Evolutionary conservation across 176 grass and related monocot species (phyloP).

Genomic region (Oryza glumipatula): DNA sequence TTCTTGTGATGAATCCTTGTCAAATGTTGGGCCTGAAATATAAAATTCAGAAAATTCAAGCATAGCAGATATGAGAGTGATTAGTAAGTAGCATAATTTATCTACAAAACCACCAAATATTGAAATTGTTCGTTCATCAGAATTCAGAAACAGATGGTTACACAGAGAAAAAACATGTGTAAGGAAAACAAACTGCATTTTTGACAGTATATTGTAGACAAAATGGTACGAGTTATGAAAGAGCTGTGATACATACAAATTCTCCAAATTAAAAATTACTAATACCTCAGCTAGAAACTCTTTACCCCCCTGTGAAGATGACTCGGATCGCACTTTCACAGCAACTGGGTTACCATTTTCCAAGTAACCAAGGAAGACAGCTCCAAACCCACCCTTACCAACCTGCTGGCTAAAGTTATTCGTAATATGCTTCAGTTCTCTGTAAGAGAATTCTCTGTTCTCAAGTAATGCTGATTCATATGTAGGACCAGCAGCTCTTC

Average conservation of each 20-base stretch:
- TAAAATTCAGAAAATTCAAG: conserved; percentile 6
- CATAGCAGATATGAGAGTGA: neutral
- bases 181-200: conserved; percentile 1
- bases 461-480: conserved; percentile 21
- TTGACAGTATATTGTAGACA: neutral
- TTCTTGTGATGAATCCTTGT: conserved; percentile 72
- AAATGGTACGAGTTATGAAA: neutral
- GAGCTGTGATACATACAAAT: neutral
- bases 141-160: conserved; percentile 1
- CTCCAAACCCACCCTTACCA: conserved; percentile 70
- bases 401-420: conserved; percentile 59
- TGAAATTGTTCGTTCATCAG: neutral
- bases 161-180: neutral
- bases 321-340: conserved; percentile 54
- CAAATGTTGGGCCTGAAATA: conserved; percentile 55
- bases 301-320: conserved; percentile 42
- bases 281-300: conserved; percentile 68
- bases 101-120: neutral
- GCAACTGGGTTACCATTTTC: conserved; percentile 62
- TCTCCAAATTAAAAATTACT: conserved; percentile 3
- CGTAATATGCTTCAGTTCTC: conserved; percentile 59
- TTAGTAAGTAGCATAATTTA: neutral
- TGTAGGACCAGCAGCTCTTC: conserved; percentile 22
- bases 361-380: conserved; percentile 59
- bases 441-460: conserved; percentile 60